Evolutionary conservation across 371 early-diverging fungal genomes (phyloP), one percentile per base, ranked within the genome.

Genomic region (Actinomortierella ambigua): DNA sequence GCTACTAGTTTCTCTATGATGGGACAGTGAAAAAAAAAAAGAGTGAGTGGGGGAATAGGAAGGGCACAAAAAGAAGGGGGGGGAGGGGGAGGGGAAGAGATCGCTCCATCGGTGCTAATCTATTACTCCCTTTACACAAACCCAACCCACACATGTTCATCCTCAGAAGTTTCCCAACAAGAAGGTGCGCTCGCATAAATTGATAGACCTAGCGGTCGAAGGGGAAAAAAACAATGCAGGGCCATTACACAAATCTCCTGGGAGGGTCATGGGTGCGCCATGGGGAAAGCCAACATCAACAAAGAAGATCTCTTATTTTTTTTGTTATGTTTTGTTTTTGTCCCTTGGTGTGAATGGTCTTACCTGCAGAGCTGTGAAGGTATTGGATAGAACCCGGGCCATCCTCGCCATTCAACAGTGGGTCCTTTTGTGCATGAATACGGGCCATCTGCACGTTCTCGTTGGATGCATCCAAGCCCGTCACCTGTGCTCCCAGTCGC

Each of bases 401-500:
- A 34, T 34, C 34, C 34, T 34, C 11, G 50, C 82, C 77, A 61
- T 68, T 77, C 23, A 92, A 71, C 41, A 67, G 49, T 1, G 92
- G 90, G 53, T 91, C 91, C 64, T 85, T 75, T 11, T 58, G 60
- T 2, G 88, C 80, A 58, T 97, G 97, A 6, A 83, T 47, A 40
- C 81, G 76, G 2, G 98, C 98, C 80, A 95, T 90, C 51, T 82
- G 69, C 24, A 96, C 83, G 76, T 93, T 96, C 56, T 93, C 90
- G 17, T 53, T 56, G 2, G 93, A 88, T 1, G 98, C 98, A 73
- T 98, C 98, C 41, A 91, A 81, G 15, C 95, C 98, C 20, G 89
- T 73, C 1, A 95, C 94, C 0, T 76, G 56, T 2, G 87, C 90
- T 6, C 98, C 97, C n/a, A 97, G 68, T 46, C 96, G 84, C 14